Evolutionary conservation across 2,329 filamentous ascomycete species (phyloP).

Genomic region (Scedosporium boydii): DNA sequence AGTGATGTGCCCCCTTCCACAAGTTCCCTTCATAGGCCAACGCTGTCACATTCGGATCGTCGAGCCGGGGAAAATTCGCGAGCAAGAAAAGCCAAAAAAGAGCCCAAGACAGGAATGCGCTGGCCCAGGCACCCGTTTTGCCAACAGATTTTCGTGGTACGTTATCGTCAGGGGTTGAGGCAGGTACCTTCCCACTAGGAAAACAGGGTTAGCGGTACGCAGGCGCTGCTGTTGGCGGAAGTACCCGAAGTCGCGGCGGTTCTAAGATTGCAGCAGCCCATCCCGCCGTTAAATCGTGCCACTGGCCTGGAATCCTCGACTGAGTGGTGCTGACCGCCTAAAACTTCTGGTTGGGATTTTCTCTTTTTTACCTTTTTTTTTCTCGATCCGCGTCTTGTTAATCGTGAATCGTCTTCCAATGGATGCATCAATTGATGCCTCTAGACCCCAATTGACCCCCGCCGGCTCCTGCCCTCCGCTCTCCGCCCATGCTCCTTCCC

Average conservation of each 20-base stretch:
- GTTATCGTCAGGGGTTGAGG: not conserved
- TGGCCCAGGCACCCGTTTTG: not conserved
- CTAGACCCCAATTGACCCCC: too few relatives aligned
- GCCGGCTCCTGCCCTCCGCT: too few relatives aligned
- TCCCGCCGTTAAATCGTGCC: slow-evolving; percentile 4
- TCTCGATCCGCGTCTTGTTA: not conserved
- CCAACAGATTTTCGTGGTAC: not conserved
- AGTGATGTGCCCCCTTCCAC: too few relatives aligned
- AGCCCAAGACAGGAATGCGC: not conserved
- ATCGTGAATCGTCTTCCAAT: not conserved
- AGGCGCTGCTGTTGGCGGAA: not conserved
- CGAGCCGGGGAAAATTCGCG: not conserved
- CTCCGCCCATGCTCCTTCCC: too few relatives aligned
- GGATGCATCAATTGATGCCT: too few relatives aligned
- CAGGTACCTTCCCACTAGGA: not conserved
- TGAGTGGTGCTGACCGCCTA: slow-evolving; percentile 1
- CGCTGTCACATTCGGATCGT: not conserved
- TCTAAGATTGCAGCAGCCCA: slow-evolving; percentile 7
- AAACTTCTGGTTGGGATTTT: not conserved
- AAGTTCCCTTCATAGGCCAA: too few relatives aligned
- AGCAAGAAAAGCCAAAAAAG: not conserved
- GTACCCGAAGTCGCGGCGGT: not conserved
- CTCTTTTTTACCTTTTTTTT: not conserved
- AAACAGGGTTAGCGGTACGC: not conserved
- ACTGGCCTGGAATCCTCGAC: not conserved